These are phyloP conservation scores for Monsonia emarginata DNA, from an alignment of 441 rosid genomes.

Conservation along the genomic window DNA sequence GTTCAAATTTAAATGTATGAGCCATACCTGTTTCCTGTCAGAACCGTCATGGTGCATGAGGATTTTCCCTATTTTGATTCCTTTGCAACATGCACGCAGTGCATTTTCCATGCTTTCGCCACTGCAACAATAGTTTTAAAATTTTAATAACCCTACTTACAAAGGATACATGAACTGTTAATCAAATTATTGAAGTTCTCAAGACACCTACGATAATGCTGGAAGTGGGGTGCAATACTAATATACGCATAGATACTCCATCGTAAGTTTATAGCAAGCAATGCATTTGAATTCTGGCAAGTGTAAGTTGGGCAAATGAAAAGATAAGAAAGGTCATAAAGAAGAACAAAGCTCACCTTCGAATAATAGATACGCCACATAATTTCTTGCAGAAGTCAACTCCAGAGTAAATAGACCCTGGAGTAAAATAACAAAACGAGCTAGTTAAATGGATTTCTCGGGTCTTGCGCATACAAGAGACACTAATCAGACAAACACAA, in stretches of 20 bases:
- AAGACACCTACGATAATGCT: neutral
- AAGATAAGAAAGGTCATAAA: neutral
- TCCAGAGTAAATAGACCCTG: conserved; percentile 75
- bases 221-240: neutral
- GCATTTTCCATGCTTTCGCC: conserved; percentile 99
- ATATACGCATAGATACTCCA: neutral
- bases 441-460: neutral
- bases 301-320: neutral
- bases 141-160: neutral
- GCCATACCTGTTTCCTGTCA: conserved; percentile 68
- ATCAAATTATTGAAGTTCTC: neutral
- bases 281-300: neutral
- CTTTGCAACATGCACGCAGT: conserved; percentile 91
- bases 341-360: conserved; percentile 53
- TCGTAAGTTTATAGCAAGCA: neutral
- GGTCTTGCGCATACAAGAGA: neutral
- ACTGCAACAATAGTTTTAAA: conserved; percentile 27
- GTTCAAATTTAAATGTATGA: neutral
- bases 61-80: conserved; percentile 90
- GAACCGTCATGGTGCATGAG: conserved; percentile 90
- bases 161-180: neutral
- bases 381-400: conserved; percentile 96
- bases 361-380: conserved; percentile 86
- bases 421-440: neutral
- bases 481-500: neutral